phyloP scores from a whole-genome alignment of 306 rosid species.

The Amphicarpaea edgeworthii region DNA sequence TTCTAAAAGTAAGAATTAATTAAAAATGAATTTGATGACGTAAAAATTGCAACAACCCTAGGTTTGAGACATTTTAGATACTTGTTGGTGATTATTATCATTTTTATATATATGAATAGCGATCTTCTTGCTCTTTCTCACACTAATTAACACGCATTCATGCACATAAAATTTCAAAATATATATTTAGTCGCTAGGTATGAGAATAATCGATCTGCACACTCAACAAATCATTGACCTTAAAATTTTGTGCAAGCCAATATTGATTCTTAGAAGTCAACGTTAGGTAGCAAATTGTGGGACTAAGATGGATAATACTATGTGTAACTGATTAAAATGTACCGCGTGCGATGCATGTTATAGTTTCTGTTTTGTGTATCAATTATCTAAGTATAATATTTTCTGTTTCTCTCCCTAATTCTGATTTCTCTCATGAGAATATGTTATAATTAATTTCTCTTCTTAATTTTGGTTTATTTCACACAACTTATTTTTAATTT shows the following conservation, averaged over 20 bases:
- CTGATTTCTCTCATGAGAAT: neutral
- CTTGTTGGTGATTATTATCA: slow-evolving; percentile 23
- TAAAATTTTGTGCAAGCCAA: slow-evolving; percentile 20
- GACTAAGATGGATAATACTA: slow-evolving; percentile 6
- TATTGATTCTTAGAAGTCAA: slow-evolving; percentile 47
- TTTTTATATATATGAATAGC: neutral
- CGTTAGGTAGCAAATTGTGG: slow-evolving; percentile 53
- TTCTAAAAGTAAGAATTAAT: slow-evolving; percentile 35
- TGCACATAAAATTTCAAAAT: slow-evolving; percentile 22
- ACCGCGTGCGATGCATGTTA: slow-evolving; percentile 28
- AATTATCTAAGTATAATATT: neutral
- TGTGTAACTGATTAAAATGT: slow-evolving; percentile 18
- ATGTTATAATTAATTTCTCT: no score
- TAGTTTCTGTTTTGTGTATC: neutral
- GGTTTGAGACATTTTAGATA: slow-evolving; percentile 30
- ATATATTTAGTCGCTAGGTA: slow-evolving; percentile 21
- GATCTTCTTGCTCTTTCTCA: neutral
- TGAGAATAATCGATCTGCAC: slow-evolving; percentile 42
- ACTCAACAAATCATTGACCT: slow-evolving; percentile 58
- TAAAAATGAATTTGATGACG: slow-evolving; percentile 40
- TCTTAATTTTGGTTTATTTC: no score
- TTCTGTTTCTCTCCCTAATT: neutral
- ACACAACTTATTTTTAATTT: no score
- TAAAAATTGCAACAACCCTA: slow-evolving; percentile 50
- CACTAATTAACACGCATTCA: neutral